Conservation (phyloP, 2,329 filamentous ascomycete genomes). For the Verticillium zaregamsianum region DNA sequence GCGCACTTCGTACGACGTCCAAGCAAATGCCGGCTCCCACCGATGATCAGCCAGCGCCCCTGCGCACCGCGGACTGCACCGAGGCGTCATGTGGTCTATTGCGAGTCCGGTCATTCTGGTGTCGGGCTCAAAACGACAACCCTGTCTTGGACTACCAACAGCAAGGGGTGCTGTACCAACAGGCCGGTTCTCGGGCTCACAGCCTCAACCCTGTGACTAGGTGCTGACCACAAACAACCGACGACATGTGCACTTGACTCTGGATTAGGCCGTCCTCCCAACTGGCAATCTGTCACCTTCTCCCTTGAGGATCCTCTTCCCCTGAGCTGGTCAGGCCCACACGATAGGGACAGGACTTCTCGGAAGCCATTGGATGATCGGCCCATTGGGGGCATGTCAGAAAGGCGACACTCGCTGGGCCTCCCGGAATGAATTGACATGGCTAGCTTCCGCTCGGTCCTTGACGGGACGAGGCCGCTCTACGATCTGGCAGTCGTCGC, state of each 20-base stretch:
- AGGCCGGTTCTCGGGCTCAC: background rate
- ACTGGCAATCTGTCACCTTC: background rate
- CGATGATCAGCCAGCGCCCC: background rate
- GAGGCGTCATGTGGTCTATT: background rate
- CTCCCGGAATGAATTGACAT: background rate
- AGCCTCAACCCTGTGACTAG: background rate
- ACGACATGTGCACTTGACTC: background rate
- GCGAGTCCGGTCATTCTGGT: background rate
- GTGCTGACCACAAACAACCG: background rate
- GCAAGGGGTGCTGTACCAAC: background rate
- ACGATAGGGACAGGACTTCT: background rate
- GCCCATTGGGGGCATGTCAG: slow-evolving; percentile 1
- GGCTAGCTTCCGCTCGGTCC: background rate
- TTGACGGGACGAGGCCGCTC: slow-evolving; percentile 1
- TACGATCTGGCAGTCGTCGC: background rate
- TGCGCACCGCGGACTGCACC: background rate
- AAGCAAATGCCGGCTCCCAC: background rate
- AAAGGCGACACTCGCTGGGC: background rate
- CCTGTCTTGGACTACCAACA: background rate
- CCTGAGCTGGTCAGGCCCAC: background rate
- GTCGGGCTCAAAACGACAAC: background rate
- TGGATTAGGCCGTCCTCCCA: background rate
- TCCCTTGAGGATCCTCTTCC: background rate
- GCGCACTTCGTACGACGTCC: background rate
- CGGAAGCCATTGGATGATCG: slow-evolving; percentile 5